phyloP scores from a whole-genome alignment of 2,329 filamentous ascomycete genomes.

The Fusarium nelsonii region DNA sequence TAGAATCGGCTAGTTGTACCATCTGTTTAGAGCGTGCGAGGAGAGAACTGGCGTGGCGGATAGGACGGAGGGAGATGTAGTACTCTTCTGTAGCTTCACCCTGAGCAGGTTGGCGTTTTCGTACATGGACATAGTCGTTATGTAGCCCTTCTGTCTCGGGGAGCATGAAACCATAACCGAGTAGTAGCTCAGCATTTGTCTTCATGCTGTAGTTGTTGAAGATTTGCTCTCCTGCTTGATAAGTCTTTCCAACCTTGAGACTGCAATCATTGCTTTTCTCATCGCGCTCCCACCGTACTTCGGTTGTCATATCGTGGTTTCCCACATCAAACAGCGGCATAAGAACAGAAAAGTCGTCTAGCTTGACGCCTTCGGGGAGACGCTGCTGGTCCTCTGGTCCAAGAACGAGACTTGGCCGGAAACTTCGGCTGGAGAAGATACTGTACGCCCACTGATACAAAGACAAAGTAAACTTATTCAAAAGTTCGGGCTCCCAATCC shows the following conservation, averaged over 20 bases:
- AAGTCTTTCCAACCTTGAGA: constrained; percentile 58
- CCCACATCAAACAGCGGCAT: constrained; percentile 78
- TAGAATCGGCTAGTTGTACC: constrained; percentile 47
- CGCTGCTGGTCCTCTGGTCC: constrained; percentile 48
- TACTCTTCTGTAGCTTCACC: constrained; percentile 56
- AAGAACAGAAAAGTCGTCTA: constrained; percentile 75
- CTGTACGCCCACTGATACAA: constrained; percentile 75
- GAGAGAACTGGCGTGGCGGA: constrained; percentile 61
- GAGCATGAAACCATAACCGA: constrained; percentile 73
- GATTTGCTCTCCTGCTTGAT: constrained; percentile 66
- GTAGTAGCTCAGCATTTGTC: constrained; percentile 77
- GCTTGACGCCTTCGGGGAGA: constrained; percentile 50
- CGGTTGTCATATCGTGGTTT: constrained; percentile 74
- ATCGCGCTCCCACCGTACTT: constrained; percentile 69
- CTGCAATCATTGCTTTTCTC: constrained; percentile 55
- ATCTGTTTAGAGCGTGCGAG: constrained; percentile 58
- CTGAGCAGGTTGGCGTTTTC: constrained; percentile 55
- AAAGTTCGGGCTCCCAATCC: constrained; percentile 45
- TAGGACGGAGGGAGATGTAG: constrained; percentile 65
- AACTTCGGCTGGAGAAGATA: constrained; percentile 74
- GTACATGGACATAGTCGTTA: constrained; percentile 71
- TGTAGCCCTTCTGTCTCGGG: constrained; percentile 62
- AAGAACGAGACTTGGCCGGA: constrained; percentile 70
- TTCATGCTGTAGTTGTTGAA: constrained; percentile 81
- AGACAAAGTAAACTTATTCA: constrained; percentile 56